These are phyloP conservation scores for Erythrobasidium hasegawianum DNA, from an alignment of 1,284 basidiomycete genomes.

Conservation along the genomic window DNA sequence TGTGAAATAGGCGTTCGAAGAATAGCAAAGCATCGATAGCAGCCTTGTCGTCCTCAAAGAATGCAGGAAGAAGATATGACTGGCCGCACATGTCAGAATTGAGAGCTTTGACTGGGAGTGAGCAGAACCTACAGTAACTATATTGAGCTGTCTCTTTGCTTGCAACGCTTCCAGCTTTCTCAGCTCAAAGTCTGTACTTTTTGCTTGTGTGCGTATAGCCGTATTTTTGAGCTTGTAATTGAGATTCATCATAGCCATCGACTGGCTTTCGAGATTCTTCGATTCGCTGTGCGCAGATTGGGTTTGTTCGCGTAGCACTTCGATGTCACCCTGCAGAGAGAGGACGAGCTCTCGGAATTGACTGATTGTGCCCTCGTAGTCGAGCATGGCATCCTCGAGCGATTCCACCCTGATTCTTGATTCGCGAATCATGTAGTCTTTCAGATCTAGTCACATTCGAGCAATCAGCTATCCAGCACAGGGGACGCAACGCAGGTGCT, in stretches of 20 bases:
- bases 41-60: constrained; percentile 74
- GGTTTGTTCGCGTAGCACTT: constrained; percentile 71
- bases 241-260: constrained; percentile 76
- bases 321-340: constrained; percentile 82
- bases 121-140: constrained; percentile 48
- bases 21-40: constrained; percentile 82
- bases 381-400: constrained; percentile 72
- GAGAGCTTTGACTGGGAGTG: constrained; percentile 10
- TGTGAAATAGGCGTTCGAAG: constrained; percentile 79
- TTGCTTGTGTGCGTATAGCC: constrained; percentile 80
- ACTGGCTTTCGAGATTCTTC: constrained; percentile 67
- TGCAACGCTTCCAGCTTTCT: constrained; percentile 77
- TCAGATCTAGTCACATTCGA: constrained; percentile 58
- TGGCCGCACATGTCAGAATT: constrained; percentile 46
- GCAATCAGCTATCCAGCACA: background rate
- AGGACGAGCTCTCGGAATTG: constrained; percentile 88
- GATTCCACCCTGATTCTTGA: constrained; percentile 61
- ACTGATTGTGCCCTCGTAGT: constrained; percentile 77
- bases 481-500: too few relatives aligned
- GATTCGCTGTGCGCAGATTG: constrained; percentile 77
- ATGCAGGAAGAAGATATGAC: constrained; percentile 79
- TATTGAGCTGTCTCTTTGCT: constrained; percentile 65
- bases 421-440: constrained; percentile 66
- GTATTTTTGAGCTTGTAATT: constrained; percentile 88
- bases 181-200: constrained; percentile 80